A percentile compares a stretch with the other conserved stretches of the same genome.
These are phyloP conservation scores for Cryptococcus floricola DNA, from an alignment of 1,284 basidiomycete species.

Conservation along the genomic window DNA sequence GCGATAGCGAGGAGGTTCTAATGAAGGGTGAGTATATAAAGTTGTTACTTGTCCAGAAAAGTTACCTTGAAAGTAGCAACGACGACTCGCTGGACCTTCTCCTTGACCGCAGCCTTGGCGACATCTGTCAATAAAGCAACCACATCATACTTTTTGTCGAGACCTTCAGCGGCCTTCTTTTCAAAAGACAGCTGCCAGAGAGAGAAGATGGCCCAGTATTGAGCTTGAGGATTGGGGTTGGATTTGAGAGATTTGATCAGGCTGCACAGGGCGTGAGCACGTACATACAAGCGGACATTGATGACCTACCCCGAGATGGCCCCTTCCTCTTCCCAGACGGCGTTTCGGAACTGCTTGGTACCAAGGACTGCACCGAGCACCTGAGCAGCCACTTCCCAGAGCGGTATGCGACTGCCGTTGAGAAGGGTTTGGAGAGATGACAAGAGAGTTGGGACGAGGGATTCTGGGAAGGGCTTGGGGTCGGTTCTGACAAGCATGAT, in stretches of 20 bases:
- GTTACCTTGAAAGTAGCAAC: conserved; percentile 86
- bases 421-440: conserved; percentile 62
- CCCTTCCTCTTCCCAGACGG: conserved; percentile 51
- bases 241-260: conserved; percentile 72
- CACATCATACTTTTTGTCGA: conserved; percentile 85
- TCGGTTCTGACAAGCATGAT: conserved; percentile 35
- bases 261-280: conserved; percentile 48
- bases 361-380: conserved; percentile 82
- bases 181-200: conserved; percentile 95
- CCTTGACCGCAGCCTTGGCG: conserved; percentile 87
- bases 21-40: not conserved
- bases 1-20: conserved; percentile 72
- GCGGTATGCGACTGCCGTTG: conserved; percentile 55
- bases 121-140: conserved; percentile 82
- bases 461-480: conserved; percentile 51
- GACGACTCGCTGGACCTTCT: conserved; percentile 95
- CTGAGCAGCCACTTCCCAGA: conserved; percentile 84
- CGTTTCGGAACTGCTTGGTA: conserved; percentile 66
- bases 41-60: no score
- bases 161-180: conserved; percentile 71
- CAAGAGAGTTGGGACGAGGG: conserved; percentile 65
- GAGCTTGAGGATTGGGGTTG: conserved; percentile 76
- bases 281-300: not conserved
- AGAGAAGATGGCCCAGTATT: conserved; percentile 87
- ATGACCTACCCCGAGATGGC: conserved; percentile 45